Evolutionary conservation across 371 early-diverging fungal species (phyloP).

Genomic region (Lichtheimia corymbifera): DNA sequence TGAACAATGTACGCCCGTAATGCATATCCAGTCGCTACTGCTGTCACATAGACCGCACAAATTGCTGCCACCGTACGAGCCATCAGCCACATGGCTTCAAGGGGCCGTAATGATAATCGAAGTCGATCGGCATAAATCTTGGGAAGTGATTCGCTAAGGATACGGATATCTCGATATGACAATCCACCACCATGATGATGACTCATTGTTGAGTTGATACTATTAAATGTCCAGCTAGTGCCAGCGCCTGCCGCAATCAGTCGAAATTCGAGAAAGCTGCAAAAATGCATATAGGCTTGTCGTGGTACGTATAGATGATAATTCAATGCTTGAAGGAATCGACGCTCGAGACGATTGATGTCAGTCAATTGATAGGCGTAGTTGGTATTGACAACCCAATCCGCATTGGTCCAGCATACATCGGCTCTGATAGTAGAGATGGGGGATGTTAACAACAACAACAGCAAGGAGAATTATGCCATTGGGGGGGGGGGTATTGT

Average conservation of each 20-base stretch:
- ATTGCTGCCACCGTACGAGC: conserved; percentile 30
- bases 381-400: conserved; percentile 61
- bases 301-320: conserved; percentile 46
- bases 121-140: conserved; percentile 50
- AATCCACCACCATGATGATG: conserved; percentile 12
- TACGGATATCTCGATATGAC: conserved; percentile 52
- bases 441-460: conserved; percentile 25
- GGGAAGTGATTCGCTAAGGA: conserved; percentile 45
- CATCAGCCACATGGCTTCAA: conserved; percentile 38
- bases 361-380: conserved; percentile 43
- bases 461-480: conserved; percentile 19
- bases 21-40: conserved; percentile 17
- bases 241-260: conserved; percentile 44
- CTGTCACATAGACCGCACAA: conserved; percentile 26
- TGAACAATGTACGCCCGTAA: conserved; percentile 6
- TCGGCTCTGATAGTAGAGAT: conserved; percentile 45
- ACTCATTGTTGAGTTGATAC: too few species aligned
- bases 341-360: conserved; percentile 53
- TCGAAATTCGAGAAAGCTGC: conserved; percentile 49
- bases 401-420: conserved; percentile 59
- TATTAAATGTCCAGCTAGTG: not conserved
- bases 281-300: conserved; percentile 47
- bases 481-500: not conserved
- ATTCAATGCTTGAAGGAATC: conserved; percentile 45
- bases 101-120: conserved; percentile 36